phyloP scores from a whole-genome alignment of 129 eudicot species.

The Escallonia rubra region DNA sequence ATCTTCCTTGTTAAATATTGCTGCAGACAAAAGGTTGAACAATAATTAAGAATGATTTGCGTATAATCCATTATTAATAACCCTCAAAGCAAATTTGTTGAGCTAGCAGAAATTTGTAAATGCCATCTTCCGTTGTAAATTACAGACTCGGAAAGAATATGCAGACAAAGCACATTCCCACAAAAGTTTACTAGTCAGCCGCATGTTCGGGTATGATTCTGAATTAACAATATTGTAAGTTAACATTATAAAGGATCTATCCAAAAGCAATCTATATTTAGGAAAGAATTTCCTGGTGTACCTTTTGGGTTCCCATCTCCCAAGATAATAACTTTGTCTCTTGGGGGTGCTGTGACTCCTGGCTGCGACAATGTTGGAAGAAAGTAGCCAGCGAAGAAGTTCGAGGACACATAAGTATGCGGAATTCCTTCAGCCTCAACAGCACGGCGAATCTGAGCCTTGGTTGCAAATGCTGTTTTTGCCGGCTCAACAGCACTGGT shows the following conservation, averaged over 20 bases:
- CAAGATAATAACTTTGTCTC: slow-evolving; percentile 40
- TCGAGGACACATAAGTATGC: slow-evolving; percentile 30
- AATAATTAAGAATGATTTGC: slow-evolving; percentile 2
- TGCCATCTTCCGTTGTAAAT: no score
- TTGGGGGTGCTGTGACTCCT: slow-evolving; percentile 38
- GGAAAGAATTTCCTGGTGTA: not conserved
- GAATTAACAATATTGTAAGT: no score
- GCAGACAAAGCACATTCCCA: no score
- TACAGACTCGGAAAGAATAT: no score
- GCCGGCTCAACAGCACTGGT: slow-evolving; percentile 42
- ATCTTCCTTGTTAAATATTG: slow-evolving; percentile 38
- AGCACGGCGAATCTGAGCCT: slow-evolving; percentile 37
- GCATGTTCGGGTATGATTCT: no score
- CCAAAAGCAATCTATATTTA: no score
- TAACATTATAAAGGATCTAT: no score
- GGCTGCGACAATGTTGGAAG: slow-evolving; percentile 37
- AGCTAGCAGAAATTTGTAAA: no score
- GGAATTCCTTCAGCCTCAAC: slow-evolving; percentile 42
- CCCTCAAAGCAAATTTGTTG: not conserved
- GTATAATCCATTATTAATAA: not conserved
- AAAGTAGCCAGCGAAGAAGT: slow-evolving; percentile 37
- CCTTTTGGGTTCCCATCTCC: slow-evolving; percentile 54
- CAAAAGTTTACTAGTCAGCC: no score
- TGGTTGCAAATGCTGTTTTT: slow-evolving; percentile 24
- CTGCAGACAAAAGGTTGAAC: slow-evolving; percentile 4